Evolutionary conservation across 441 rosid genomes (phyloP).

Genomic region (Macaranga tanarius): DNA sequence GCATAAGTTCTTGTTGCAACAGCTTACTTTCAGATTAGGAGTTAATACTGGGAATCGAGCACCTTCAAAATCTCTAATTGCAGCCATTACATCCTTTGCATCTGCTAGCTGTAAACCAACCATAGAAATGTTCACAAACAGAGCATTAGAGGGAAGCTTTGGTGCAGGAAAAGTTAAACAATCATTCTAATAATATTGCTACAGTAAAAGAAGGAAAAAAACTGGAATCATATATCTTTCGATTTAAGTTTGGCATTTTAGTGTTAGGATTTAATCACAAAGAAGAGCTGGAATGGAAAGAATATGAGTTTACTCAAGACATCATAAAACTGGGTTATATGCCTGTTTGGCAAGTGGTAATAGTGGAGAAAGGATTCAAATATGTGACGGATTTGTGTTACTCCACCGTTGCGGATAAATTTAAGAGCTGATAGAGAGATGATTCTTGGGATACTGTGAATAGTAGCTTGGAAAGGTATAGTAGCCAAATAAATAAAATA

Average conservation of each 20-base stretch:
- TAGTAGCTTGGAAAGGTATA: neutral
- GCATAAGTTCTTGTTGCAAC: neutral
- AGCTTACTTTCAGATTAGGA: slow-evolving; percentile 78
- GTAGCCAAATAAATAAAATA: too few relatives aligned
- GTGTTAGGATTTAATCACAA: neutral
- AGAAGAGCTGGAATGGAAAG: neutral
- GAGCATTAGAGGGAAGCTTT: neutral
- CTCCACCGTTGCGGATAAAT: too few relatives aligned
- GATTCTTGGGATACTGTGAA: neutral
- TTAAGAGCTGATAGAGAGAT: too few relatives aligned
- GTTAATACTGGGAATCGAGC: slow-evolving; percentile 82
- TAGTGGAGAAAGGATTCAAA: neutral
- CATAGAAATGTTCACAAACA: neutral
- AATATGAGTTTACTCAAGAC: neutral
- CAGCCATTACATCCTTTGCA: slow-evolving; percentile 87
- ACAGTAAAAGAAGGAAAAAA: neutral
- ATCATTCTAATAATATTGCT: neutral
- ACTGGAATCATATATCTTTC: neutral
- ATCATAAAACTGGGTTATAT: neutral
- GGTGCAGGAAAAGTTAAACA: neutral
- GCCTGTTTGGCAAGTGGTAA: neutral
- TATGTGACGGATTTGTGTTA: neutral
- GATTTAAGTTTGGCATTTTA: neutral
- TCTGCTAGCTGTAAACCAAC: slow-evolving; percentile 61
- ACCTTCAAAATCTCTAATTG: slow-evolving; percentile 53